Conservation (phyloP, 192 early-diverging fungal genomes). For the Coemansia nantahalensis region DNA sequence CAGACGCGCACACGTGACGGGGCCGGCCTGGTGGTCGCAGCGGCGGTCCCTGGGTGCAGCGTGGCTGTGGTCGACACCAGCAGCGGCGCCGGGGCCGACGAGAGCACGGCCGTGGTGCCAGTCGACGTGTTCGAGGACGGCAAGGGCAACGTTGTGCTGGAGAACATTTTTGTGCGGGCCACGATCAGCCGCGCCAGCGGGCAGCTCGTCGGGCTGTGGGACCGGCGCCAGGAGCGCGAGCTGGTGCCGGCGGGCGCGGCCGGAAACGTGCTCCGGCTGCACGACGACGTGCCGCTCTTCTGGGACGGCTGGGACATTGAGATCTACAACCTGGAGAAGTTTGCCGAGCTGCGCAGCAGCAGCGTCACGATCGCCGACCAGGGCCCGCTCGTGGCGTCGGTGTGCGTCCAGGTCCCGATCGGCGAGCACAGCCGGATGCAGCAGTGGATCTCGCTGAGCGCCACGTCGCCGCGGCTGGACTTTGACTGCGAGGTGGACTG, state of each 20-base stretch:
- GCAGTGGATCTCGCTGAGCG: constrained; percentile 77
- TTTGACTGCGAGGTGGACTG: constrained; percentile 90
- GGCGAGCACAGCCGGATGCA: constrained; percentile 63
- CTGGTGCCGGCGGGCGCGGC: constrained; percentile 25
- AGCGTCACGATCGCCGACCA: constrained; percentile 59
- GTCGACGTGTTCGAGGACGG: constrained; percentile 24
- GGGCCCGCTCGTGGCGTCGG: constrained; percentile 77
- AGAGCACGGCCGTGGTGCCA: constrained; percentile 2
- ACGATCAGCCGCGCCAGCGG: constrained; percentile 68
- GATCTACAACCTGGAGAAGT: constrained; percentile 91
- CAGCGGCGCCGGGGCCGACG: no score
- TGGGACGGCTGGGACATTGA: constrained; percentile 93
- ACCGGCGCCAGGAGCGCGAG: constrained; percentile 58
- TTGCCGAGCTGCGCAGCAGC: constrained; percentile 56
- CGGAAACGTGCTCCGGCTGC: constrained; percentile 74
- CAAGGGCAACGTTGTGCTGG: constrained; percentile 55
- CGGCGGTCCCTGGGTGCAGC: constrained; percentile 31
- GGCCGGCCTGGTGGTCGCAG: constrained; percentile 27
- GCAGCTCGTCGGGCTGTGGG: constrained; percentile 65
- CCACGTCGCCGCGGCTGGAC: constrained; percentile 70
- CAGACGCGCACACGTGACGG: constrained; percentile 34
- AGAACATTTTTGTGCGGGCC: constrained; percentile 72
- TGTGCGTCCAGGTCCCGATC: constrained; percentile 65
- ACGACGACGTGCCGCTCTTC: constrained; percentile 83
- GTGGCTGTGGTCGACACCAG: constrained; percentile 9